Percentiles rank a stretch among this genome's conserved stretches.
phyloP scores from a whole-genome alignment of 805 yeast genomes.

The Hanseniaspora occidentalis region DNA sequence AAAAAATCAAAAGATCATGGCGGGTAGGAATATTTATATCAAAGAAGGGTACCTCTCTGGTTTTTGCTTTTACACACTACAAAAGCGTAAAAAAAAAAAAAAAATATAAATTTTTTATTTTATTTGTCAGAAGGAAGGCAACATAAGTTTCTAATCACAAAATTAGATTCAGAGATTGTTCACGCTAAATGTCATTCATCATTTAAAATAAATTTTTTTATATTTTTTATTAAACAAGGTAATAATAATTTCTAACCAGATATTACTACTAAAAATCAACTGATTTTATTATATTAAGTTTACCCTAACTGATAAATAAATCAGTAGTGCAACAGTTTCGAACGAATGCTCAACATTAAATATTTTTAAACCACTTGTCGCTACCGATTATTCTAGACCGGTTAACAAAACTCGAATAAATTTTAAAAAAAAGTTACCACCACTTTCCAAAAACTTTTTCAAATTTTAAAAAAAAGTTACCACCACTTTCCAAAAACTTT shows the following conservation, averaged over 20 bases:
- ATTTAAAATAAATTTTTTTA: conserved; percentile 8
- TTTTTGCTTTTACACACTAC: not conserved
- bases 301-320: too few relatives aligned
- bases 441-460: too few relatives aligned
- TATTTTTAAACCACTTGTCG: too few relatives aligned
- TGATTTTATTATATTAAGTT: not conserved
- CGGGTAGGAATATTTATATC: too few relatives aligned
- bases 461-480: too few relatives aligned
- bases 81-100: conserved; percentile 5
- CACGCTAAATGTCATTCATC: conserved; percentile 28
- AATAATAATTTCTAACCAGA: too few relatives aligned
- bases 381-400: not conserved
- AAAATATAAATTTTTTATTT: not conserved
- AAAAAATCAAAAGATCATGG: too few relatives aligned
- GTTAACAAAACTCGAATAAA: not conserved
- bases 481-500: too few relatives aligned
- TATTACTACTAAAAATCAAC: not conserved
- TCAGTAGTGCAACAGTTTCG: too few relatives aligned
- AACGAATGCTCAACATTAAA: too few relatives aligned
- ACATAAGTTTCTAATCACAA: conserved; percentile 27
- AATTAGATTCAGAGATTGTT: conserved; percentile 28
- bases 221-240: too few relatives aligned
- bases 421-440: not conserved
- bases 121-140: conserved; percentile 28
- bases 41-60: not conserved